Percentiles rank a stretch among this genome's conserved stretches.
Evolutionary conservation across 2,329 filamentous ascomycete genomes (phyloP).

Genomic region (Ascocoryne sarcoides): DNA sequence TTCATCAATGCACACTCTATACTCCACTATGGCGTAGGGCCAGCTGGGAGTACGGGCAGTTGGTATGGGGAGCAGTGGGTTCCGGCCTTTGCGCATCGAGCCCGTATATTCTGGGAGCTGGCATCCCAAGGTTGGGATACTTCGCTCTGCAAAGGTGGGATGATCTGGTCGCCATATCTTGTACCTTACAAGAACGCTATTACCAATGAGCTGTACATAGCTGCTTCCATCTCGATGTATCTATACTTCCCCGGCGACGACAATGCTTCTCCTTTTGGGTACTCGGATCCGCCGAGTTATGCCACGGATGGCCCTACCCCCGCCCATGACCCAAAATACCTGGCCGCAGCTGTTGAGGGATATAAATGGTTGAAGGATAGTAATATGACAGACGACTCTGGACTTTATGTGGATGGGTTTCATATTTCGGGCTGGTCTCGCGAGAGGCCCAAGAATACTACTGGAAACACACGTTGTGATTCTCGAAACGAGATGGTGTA

Average conservation of each 20-base stretch:
- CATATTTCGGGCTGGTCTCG: slow-evolving; percentile 61
- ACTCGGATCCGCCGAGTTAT: slow-evolving; percentile 9
- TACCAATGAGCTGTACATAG: slow-evolving; percentile 83
- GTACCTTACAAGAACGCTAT: slow-evolving; percentile 92
- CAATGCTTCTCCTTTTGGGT: slow-evolving; percentile 59
- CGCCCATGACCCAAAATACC: slow-evolving; percentile 50
- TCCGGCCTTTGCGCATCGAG: slow-evolving; percentile 70
- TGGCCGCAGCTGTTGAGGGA: slow-evolving; percentile 64
- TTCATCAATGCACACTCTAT: slow-evolving; percentile 64
- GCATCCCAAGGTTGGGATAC: slow-evolving; percentile 75
- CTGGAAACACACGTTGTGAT: slow-evolving; percentile 66
- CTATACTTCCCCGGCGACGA: slow-evolving; percentile 75
- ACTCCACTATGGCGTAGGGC: slow-evolving; percentile 42
- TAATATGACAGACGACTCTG: slow-evolving; percentile 70
- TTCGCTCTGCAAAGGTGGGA: slow-evolving; percentile 72
- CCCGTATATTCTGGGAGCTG: slow-evolving; percentile 78
- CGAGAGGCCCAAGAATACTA: slow-evolving; percentile 34
- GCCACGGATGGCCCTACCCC: slow-evolving; percentile 16
- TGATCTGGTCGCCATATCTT: slow-evolving; percentile 80
- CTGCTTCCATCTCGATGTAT: slow-evolving; percentile 83
- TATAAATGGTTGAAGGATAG: slow-evolving; percentile 73
- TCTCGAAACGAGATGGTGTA: slow-evolving; percentile 80
- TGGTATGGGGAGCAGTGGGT: slow-evolving; percentile 77
- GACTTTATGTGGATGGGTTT: slow-evolving; percentile 80
- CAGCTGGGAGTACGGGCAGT: not conserved